These are phyloP conservation scores for Pelargonium nanum DNA, from an alignment of 345 rosid species.

Conservation along the genomic window DNA sequence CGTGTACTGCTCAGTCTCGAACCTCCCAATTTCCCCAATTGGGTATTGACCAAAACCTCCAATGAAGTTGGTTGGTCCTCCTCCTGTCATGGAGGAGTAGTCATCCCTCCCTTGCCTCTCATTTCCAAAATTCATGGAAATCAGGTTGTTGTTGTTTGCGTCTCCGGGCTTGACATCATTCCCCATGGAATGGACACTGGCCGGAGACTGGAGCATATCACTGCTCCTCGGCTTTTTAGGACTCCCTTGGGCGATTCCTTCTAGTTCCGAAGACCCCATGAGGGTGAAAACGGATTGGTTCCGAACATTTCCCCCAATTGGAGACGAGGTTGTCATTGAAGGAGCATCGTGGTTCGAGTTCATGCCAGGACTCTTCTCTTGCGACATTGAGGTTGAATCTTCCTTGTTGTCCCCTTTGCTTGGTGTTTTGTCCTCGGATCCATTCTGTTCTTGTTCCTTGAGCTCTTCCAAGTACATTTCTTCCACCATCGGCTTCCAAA, in stretches of 20 bases:
- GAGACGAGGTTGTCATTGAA: slow-evolving; percentile 40
- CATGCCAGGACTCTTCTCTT: slow-evolving; percentile 22
- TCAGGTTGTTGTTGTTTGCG: slow-evolving; percentile 26
- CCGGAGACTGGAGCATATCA: slow-evolving; percentile 42
- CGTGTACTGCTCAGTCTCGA: not conserved
- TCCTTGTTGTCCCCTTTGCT: slow-evolving; percentile 12
- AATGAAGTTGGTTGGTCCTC: slow-evolving; percentile 14
- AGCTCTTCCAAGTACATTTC: slow-evolving; percentile 90
- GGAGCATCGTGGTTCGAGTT: slow-evolving; percentile 22
- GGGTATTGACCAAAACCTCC: slow-evolving; percentile 1
- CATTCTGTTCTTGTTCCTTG: slow-evolving; percentile 64
- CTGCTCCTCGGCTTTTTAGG: slow-evolving; percentile 60
- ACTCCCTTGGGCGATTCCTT: slow-evolving; percentile 63
- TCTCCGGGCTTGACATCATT: slow-evolving; percentile 40
- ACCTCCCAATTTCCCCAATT: slow-evolving; percentile 45
- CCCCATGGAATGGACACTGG: slow-evolving; percentile 12
- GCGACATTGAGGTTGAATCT: slow-evolving; percentile 52
- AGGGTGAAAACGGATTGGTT: slow-evolving; percentile 50
- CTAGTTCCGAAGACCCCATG: slow-evolving; percentile 58
- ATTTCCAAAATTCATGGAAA: slow-evolving; percentile 12
- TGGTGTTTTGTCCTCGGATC: slow-evolving; percentile 43
- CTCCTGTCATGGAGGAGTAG: slow-evolving; percentile 55
- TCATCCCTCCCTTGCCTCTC: slow-evolving; percentile 9
- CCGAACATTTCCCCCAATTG: slow-evolving; percentile 29
- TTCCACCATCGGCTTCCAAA: slow-evolving; percentile 99